Base-by-base conservation (phyloP, 805 yeast genomes). In the Yamadazyma philogaea region DNA sequence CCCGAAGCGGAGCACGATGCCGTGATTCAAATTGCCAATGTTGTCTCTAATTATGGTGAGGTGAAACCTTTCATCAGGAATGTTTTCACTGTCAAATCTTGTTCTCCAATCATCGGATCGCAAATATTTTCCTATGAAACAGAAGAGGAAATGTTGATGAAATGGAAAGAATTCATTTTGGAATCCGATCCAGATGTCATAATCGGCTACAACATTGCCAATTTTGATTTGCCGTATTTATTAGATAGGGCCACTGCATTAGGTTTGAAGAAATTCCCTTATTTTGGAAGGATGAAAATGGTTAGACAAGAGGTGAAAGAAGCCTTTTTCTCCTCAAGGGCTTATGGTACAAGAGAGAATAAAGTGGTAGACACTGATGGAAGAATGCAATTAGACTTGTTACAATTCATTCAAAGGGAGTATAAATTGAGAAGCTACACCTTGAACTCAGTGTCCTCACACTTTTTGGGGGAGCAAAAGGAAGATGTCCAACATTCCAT, bases 401-500 rank as follows among this genome's bases (percentile, higher is more conserved):
- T 93, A 30, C 98, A 91, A 54, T 90, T 89, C 58, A 79, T 88
- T 48, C 96, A 90, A 61, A 80, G 99, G 60, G 99, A 93, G 60
- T 89, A 88, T 65, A 95, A 93, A 61, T 72, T 93, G 54, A 79
- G 99, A 63, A 86, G 96, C 2, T 93, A 93, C 64, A 90, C 99
- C 0, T 72, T 93, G 62, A 93, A 93, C 63, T 86, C 97, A 0
- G 99, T 93, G 0, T 87, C 96, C 4, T 95, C 98, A 0, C 88
- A 88, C 55, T 93, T 95, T 57, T 61, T 93, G 52, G 87, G 87
- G 20, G 99, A 95, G 57, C 99, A 93, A 55, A 93, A 93, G 56
- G 99, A 93, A 66, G 99, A 93, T 59, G 99, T 93, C 8, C 98
- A 90, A 48, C 96, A 91, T 60, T 87, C 98, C 3, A 91, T 91